Evolutionary conservation across 805 yeast species (phyloP), one percentile per base, ranked within the genome.

Genomic region (Metschnikowia dekortorum): DNA sequence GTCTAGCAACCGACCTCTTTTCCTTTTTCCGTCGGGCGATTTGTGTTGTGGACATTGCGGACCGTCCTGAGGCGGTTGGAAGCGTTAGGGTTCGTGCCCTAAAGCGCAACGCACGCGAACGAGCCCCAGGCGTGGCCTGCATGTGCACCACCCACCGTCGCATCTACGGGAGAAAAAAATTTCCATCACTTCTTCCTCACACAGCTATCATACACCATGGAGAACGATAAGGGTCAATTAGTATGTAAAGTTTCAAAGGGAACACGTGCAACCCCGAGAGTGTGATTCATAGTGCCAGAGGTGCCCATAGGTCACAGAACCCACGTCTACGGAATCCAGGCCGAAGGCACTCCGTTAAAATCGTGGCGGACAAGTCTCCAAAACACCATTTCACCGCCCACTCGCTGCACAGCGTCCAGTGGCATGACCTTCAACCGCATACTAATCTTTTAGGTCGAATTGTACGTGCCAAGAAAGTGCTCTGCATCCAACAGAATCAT

Each of bases 391-490:
- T 22, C 5, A 4, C 22, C 22, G 22, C 22, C 32, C 32, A 30
- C n/a, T 10, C 13, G 34, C 34, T 3, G 22, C 5, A 0, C 5
- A 22, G 22, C 1, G 22, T 22, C 22, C 22, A 22, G 5, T 22
- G 22, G 22, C 5, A 22, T 4, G 22, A 22, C 22, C 22, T 18
- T 33, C 28, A n/a, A 39, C 13, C 1, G 9, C 10, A 41, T 66
- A 66, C 75, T 67, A 69, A 70, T 71, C 39, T 53, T 4, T 47
- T 66, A 89, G 97, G 97, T 94, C 80, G 99, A 94, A 86, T 90
- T 94, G 81, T 94, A 94, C 96, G 96, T 92, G 80, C 99, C 99
- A 84, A 89, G 99, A 87, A 94, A 94, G 84, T 94, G 99, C 85
- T 94, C 99, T 81, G 99, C 99, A 74, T 90, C 99, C 81, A 91